Conservation (phyloP, 2,329 filamentous ascomycete species). For the Colletotrichum eremochloae region DNA sequence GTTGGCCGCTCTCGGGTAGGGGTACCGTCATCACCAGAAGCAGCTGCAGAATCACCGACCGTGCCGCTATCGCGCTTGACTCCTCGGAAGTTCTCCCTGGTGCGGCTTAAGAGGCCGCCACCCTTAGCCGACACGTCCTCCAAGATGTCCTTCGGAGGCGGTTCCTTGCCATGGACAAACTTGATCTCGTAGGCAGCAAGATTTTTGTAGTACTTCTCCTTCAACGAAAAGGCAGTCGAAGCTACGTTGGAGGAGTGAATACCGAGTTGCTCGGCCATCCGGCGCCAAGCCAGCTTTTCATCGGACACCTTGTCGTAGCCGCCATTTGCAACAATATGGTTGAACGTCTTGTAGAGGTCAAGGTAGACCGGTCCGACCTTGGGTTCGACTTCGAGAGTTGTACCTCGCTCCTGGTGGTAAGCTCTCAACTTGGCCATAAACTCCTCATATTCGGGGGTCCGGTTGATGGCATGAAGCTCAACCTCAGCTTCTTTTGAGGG, state of each 20-base stretch:
- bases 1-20: slow-evolving; percentile 66
- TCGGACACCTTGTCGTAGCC: slow-evolving; percentile 89
- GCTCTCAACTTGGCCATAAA: slow-evolving; percentile 80
- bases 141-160: slow-evolving; percentile 88
- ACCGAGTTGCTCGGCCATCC: slow-evolving; percentile 81
- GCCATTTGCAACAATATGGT: slow-evolving; percentile 79
- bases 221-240: slow-evolving; percentile 87
- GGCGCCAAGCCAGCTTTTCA: slow-evolving; percentile 89
- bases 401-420: slow-evolving; percentile 85
- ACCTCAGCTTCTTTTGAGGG: slow-evolving; percentile 47
- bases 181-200: slow-evolving; percentile 89
- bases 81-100: slow-evolving; percentile 78
- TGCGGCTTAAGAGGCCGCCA: slow-evolving; percentile 82
- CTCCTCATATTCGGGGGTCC: slow-evolving; percentile 79
- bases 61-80: slow-evolving; percentile 57
- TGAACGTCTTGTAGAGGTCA: slow-evolving; percentile 84
- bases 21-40: slow-evolving; percentile 56
- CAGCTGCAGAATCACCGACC: slow-evolving; percentile 37
- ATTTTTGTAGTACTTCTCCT: slow-evolving; percentile 91
- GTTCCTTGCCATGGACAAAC: slow-evolving; percentile 81
- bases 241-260: slow-evolving; percentile 81
- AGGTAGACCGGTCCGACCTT: slow-evolving; percentile 83
- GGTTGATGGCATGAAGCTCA: slow-evolving; percentile 64
- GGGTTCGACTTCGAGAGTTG: slow-evolving; percentile 82
- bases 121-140: slow-evolving; percentile 91